These are phyloP conservation scores for Strobilomyces confusus DNA, from an alignment of 768 basidiomycete genomes.

Conservation along the genomic window DNA sequence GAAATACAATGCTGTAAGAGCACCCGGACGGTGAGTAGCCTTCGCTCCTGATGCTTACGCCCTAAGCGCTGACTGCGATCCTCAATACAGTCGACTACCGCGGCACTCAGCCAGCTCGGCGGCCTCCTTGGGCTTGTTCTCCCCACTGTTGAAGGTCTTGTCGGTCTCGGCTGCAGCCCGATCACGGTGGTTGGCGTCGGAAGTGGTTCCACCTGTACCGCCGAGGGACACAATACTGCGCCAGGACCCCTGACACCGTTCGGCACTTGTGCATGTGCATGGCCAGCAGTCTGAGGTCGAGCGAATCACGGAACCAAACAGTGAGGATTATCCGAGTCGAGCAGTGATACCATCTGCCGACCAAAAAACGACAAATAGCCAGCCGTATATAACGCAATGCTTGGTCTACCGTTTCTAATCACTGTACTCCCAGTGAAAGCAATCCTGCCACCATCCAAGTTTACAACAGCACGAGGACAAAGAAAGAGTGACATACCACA, in stretches of 20 bases:
- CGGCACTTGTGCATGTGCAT: too few species aligned
- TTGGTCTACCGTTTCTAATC: constrained; percentile 26
- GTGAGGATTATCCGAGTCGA: neutral
- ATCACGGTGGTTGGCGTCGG: neutral
- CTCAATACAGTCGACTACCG: neutral
- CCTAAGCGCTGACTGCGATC: neutral
- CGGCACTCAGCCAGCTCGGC: neutral
- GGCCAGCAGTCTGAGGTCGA: too few species aligned
- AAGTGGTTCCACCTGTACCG: constrained; percentile 1
- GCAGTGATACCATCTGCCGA: neutral
- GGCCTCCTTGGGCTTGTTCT: neutral
- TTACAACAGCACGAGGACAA: neutral
- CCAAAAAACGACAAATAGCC: neutral
- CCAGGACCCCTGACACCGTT: too few species aligned
- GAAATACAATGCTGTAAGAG: too few species aligned
- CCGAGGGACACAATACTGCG: too few species aligned
- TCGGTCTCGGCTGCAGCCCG: constrained; percentile 9
- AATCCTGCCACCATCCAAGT: constrained; percentile 46
- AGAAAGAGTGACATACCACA: constrained; percentile 42
- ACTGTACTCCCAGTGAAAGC: constrained; percentile 69
- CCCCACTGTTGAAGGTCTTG: neutral
- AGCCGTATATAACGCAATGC: neutral
- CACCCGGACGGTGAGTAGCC: too few species aligned
- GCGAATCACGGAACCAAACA: too few species aligned
- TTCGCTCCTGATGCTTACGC: neutral